Evolutionary conservation across 2,329 filamentous ascomycete species (phyloP), one percentile per base, ranked within the genome.

Genomic region (Escovopsis sp.): DNA sequence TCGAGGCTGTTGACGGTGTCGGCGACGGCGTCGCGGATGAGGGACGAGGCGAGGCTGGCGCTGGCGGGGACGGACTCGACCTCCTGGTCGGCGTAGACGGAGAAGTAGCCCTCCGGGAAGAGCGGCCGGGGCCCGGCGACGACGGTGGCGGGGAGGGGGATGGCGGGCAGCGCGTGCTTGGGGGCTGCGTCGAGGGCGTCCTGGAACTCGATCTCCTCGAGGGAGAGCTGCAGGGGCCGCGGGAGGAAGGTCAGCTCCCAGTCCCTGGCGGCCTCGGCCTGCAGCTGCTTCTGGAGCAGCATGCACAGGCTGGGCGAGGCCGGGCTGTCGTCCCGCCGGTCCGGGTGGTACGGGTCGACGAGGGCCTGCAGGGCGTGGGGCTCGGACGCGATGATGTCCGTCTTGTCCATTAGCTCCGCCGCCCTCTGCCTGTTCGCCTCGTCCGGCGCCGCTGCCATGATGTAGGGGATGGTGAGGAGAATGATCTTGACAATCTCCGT

Each of bases 401-500:
- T 96, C 65, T 92, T 94, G 44, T 92, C 83, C 53, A 98, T 76
- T 35, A 96, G 65, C 32, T 82, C 76, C 1, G 70, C 68, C 3
- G 85, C 86, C 50, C 81, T 81, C 44, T 80, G 68, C 46, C 79
- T 74, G 50, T 80, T 77, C 21, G 21, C 9, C 34, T 76, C 73
- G 4, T 68, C 65, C 4, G 81, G 79, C 0, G 78, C 72, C 3
- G 82, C 75, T 9, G 78, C 73, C 68, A 94, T 77, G 36, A 85
- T 68, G 55, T 96, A 98, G 1, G 90, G 88, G 39, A 98, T 81
- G 0, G 88, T 94, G 33, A 94, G 73, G 31, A 96, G 73, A 44
- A 98, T 94, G 47, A 94, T 87, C 60, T 94, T 96, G 55, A 94
- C 86, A 25, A 98, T 72, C 61, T 96, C 90, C 29, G 92, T 77